A percentile compares a stretch with the other conserved stretches of the same genome.
Conservation (phyloP, 148 eudicot species). For the Simmondsia chinensis region DNA sequence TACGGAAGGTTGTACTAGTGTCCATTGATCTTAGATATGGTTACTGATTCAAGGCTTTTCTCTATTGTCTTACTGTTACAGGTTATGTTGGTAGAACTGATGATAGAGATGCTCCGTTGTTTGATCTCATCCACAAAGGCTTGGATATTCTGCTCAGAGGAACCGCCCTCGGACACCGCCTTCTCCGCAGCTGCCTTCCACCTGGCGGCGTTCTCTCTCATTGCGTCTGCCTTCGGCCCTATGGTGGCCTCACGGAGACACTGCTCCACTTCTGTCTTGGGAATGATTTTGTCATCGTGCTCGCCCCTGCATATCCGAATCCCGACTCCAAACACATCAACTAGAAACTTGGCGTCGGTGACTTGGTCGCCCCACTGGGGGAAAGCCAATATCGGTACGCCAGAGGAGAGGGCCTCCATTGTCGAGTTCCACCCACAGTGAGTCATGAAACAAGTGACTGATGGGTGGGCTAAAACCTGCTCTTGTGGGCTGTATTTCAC, state of each 20-base stretch:
- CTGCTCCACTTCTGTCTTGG: constrained; percentile 44
- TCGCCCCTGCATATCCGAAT: constrained; percentile 52
- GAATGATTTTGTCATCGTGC: constrained; percentile 33
- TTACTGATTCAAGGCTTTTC: no score
- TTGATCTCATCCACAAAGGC: constrained; percentile 47
- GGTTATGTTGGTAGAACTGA: no score
- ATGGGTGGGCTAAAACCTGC: constrained; percentile 53
- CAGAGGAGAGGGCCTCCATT: constrained; percentile 51
- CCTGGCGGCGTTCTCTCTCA: constrained; percentile 45
- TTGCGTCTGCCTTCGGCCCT: constrained; percentile 38
- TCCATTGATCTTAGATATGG: no score
- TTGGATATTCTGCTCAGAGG: constrained; percentile 43
- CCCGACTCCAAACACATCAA: constrained; percentile 54
- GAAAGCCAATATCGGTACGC: constrained; percentile 72
- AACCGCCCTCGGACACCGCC: constrained; percentile 57
- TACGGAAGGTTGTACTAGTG: no score
- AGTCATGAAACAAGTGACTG: constrained; percentile 66
- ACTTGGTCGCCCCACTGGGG: constrained; percentile 92
- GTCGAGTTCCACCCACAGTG: constrained; percentile 97
- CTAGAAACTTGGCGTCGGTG: constrained; percentile 65
- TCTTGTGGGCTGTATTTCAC: constrained; percentile 70
- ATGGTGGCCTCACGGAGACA: constrained; percentile 39
- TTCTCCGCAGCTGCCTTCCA: constrained; percentile 50
- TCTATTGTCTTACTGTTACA: no score
- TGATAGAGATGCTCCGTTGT: constrained; percentile 27